Base-by-base conservation (phyloP, 306 rosid species). In the Fagus crenata region DNA sequence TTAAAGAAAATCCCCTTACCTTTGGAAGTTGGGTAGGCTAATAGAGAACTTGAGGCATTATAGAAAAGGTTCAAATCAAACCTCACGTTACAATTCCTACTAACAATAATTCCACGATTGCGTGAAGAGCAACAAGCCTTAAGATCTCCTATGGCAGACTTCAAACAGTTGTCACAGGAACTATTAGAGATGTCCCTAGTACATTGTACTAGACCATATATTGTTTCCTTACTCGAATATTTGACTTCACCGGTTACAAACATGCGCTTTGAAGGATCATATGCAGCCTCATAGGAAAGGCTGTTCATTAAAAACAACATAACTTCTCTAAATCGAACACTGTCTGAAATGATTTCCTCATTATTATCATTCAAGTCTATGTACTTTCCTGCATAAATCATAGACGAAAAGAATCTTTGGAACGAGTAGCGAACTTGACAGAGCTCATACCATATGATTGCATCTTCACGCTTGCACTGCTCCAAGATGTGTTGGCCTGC, bases 131-230 rank as follows among this genome's bases (percentile, higher is more conserved):
- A 88, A 56, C 88, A 82, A 72, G 36, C 9, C 2, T 13, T n/a
- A 41, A 89, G 86, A 33, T 87, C 89, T 18, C 43, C 71, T 0
- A 75, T 12, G 7, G 93, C 93, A 32, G 68, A 77, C 49, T 12
- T 15, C 83, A 90, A 75, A 79, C 96, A 90, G n/a, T 0, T 33
- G 5, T 12, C 3, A 14, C 91, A 90, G 0, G 28, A 46, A 7
- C 9, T 7, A 56, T 1, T 2, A 8, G 85, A 22, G 2, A 88
- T 77, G 75, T 88, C 93, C 83, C 83, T 81, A 0, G 87, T 89
- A 61, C 93, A 89, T 70, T 89, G 93, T 15, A 82, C 89, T 0
- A 90, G 83, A 7, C 96, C 93, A 82, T 90, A 90, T 11, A 89
- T 75, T 35, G 60, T 82, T 37, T 11, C 43, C 13, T 49, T 72